Evolutionary conservation across 225 moss, liverwort and hornwort genomes (phyloP), one percentile per base, ranked within the genome.

Genomic region (Sphagnum tenellum): DNA sequence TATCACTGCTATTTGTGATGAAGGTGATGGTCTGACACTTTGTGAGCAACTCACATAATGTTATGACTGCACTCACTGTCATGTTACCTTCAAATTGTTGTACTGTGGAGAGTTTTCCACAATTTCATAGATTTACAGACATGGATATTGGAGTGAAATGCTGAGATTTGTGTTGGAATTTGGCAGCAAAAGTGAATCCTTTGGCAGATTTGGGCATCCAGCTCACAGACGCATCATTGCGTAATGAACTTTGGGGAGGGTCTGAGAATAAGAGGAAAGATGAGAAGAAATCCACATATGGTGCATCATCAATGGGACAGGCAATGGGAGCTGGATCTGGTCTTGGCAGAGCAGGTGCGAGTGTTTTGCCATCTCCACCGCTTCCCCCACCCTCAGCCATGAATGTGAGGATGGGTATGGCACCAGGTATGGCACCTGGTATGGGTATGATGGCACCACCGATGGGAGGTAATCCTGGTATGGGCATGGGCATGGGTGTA

Each of bases 301-400:
- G 73, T 46, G 61, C 75, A 1, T 68, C 69, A 44, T 51, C 86
- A 10, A 94, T 90, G 94, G 94, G 94, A 49, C 84, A 71, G 65
- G 94, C 94, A 8, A 95, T 95, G 94, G 94, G 94, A 2, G 78
- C 86, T 4, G 94, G 94, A 55, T 88, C 94, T 58, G 94, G 94
- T 47, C 86, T 86, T 48, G 94, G 94, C 49, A 67, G 86, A 69
- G 83, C 81, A 11, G 91, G 78, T 56, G 94, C 94, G 0, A 84
- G 86, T 47, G 70, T 59, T 7, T 69, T 91, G 3, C 78, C 80
- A 50, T 79, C 91, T 73, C 68, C 94, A 3, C 65, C 78, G 54
- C 72, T 75, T 1, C 48, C 79, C 3, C 65, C 74, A 11, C 55
- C 76, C 12, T 75, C 76, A 67, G 81, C 78, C 77, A 69, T 60